Evolutionary conservation across 2,329 filamentous ascomycete genomes (phyloP).

Genomic region (Ophiostoma perfectum): DNA sequence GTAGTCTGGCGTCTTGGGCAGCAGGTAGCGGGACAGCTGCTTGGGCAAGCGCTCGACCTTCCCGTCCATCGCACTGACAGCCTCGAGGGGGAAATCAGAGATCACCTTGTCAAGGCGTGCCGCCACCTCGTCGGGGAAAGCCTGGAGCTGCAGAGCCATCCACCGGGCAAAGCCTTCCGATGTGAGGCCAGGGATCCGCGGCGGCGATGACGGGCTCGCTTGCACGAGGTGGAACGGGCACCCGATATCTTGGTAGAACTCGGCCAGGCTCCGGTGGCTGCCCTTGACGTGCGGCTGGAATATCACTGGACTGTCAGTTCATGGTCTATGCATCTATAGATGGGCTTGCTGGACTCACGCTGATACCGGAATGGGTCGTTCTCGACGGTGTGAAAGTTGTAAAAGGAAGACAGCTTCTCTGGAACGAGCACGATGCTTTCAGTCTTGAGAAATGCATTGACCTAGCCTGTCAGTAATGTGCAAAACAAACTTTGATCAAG

Average conservation of each 20-base stretch:
- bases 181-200: constrained; percentile 60
- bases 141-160: constrained; percentile 66
- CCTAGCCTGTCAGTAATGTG: constrained; percentile 7
- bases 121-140: constrained; percentile 71
- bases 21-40: constrained; percentile 66
- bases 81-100: constrained; percentile 61
- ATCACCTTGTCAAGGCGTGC: constrained; percentile 64
- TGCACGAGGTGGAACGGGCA: constrained; percentile 63
- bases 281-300: constrained; percentile 39
- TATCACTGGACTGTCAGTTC: constrained; percentile 38
- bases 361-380: constrained; percentile 65
- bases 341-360: constrained; percentile 20
- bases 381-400: constrained; percentile 58
- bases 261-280: constrained; percentile 25
- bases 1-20: constrained; percentile 57
- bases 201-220: constrained; percentile 44
- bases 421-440: constrained; percentile 51
- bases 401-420: constrained; percentile 68
- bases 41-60: constrained; percentile 71
- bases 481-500: not conserved
- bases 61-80: constrained; percentile 49
- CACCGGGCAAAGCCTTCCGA: constrained; percentile 64
- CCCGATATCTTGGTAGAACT: constrained; percentile 50
- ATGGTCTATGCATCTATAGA: constrained; percentile 21
- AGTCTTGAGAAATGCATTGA: not conserved